Conservation (phyloP, 768 basidiomycete genomes). For the Saitozyma sp. region DNA sequence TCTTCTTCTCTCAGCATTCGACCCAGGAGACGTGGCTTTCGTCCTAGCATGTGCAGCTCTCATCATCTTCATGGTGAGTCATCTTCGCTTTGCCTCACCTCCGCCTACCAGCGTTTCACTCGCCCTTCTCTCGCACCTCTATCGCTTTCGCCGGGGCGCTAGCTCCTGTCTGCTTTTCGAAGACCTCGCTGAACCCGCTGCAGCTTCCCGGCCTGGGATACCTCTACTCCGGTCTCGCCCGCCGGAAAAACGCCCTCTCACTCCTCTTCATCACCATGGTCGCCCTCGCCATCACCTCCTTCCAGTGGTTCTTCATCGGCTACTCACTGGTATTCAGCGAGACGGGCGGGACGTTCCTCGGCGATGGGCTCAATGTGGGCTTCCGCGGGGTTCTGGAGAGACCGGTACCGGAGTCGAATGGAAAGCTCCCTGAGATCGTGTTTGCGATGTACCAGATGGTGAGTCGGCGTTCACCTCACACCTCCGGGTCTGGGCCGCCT, state of each 20-base stretch:
- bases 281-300: conserved; percentile 61
- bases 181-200: background rate
- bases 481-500: background rate
- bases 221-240: conserved; percentile 78
- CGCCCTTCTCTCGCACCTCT: background rate
- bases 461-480: conserved; percentile 11
- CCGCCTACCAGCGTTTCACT: background rate
- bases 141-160: background rate
- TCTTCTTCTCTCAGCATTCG: conserved; percentile 22
- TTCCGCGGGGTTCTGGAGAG: conserved; percentile 50
- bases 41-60: conserved; percentile 38
- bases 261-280: conserved; percentile 83
- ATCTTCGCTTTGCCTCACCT: background rate
- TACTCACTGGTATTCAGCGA: conserved; percentile 50
- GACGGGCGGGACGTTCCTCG: conserved; percentile 50
- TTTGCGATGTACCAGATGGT: conserved; percentile 43
- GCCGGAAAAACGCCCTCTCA: conserved; percentile 89
- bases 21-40: conserved; percentile 46
- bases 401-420: conserved; percentile 51
- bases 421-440: conserved; percentile 52
- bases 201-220: conserved; percentile 49
- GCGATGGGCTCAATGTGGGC: conserved; percentile 49
- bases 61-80: conserved; percentile 45
- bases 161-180: background rate
- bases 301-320: conserved; percentile 55